phyloP scores from a whole-genome alignment of 176 grass and related monocot species.

The Avena insularis region DNA sequence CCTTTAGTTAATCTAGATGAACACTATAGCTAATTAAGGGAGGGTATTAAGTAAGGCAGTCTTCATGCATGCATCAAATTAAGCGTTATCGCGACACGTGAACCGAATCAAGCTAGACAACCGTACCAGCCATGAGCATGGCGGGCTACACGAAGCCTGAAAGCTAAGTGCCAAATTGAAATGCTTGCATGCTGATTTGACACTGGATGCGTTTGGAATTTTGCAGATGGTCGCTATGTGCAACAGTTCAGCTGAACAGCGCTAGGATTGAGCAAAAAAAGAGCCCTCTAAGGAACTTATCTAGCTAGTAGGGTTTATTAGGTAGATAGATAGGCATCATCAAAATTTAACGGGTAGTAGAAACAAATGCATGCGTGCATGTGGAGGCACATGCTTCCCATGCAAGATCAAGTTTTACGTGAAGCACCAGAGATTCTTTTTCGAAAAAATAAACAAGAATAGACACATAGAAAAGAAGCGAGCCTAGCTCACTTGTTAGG shows the following conservation, averaged over 20 bases:
- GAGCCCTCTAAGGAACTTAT: not conserved
- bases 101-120: slow-evolving; percentile 41
- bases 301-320: not conserved
- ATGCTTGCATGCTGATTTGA: slow-evolving; percentile 12
- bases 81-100: slow-evolving; percentile 12
- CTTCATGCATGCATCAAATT: not conserved
- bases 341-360: not conserved
- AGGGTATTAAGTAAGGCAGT: not conserved
- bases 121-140: slow-evolving; percentile 39
- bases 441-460: not conserved
- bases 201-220: slow-evolving; percentile 33
- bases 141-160: not conserved
- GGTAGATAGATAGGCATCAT: not conserved
- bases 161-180: slow-evolving; percentile 21
- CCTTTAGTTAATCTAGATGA: not conserved
- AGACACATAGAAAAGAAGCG: not conserved
- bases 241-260: not conserved
- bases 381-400: slow-evolving; percentile 22
- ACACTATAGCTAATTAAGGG: not conserved
- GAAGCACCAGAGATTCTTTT: not conserved
- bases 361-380: slow-evolving; percentile 10
- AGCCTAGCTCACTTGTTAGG: no score
- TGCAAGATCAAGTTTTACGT: slow-evolving; percentile 18
- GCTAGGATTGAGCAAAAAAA: not conserved
- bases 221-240: slow-evolving; percentile 28